These are phyloP conservation scores for Chrysanthemum seticuspe DNA, from an alignment of 129 eudicot species.

Conservation along the genomic window DNA sequence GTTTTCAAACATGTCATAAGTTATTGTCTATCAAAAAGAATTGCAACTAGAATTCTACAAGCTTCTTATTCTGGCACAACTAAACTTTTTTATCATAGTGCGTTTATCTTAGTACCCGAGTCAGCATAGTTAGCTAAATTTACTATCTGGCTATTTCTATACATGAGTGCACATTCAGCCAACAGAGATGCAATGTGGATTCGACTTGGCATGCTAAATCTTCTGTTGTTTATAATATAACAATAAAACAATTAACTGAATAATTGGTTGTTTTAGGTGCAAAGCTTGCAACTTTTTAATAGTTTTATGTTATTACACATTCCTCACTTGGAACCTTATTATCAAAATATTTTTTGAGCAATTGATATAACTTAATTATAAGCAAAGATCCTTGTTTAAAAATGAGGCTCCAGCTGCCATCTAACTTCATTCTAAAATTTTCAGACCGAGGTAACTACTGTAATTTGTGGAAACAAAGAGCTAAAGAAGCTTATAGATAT, in stretches of 20 bases:
- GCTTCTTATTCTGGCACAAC: not conserved
- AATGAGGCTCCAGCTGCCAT: slow-evolving; percentile 21
- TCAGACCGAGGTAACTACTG: slow-evolving; percentile 97
- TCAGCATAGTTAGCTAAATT: not conserved
- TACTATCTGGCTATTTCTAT: not conserved
- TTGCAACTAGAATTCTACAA: not conserved
- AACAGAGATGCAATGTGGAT: slow-evolving; percentile 7
- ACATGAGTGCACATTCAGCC: not conserved
- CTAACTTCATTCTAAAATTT: slow-evolving; percentile 17
- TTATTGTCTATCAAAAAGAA: slow-evolving; percentile 8
- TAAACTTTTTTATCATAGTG: not conserved
- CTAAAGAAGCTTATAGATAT: slow-evolving; percentile 76
- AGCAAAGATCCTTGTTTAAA: slow-evolving; percentile 1
- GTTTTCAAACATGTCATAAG: slow-evolving; percentile 1
- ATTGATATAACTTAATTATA: not conserved
- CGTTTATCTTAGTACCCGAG: not conserved
- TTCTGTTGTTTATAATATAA: not conserved
- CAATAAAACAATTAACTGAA: not conserved
- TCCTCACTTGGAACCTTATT: no score
- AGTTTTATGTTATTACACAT: no score
- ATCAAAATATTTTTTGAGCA: no score
- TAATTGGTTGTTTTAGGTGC: no score
- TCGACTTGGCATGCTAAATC: slow-evolving; percentile 5
- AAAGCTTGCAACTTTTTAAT: no score
- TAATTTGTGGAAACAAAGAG: slow-evolving; percentile 89